Percentiles rank a stretch among this genome's conserved stretches.
These are phyloP conservation scores for Talaromyces sp. DNA, from an alignment of 2,329 filamentous ascomycete species.

Conservation along the genomic window DNA sequence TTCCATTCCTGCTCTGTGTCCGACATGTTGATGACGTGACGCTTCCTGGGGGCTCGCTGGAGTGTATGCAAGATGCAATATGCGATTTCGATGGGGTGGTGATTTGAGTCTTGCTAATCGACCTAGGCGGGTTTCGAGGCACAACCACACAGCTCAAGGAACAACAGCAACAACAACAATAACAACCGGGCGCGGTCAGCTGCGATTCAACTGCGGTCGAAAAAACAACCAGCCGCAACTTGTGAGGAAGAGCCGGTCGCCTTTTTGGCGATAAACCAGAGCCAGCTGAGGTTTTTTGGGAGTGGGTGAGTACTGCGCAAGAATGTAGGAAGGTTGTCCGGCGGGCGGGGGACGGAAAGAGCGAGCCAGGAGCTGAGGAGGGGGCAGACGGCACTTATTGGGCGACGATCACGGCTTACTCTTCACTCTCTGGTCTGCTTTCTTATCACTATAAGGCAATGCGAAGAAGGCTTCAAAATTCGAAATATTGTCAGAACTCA, in stretches of 20 bases:
- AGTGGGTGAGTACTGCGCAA: background rate
- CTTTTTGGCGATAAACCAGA: background rate
- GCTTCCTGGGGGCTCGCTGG: slow-evolving; percentile 10
- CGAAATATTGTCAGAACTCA: background rate
- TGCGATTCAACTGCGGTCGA: background rate
- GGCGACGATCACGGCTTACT: background rate
- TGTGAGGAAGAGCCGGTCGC: background rate
- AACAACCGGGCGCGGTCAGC: background rate
- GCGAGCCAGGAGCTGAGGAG: background rate
- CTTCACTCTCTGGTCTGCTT: background rate
- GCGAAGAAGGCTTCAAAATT: background rate
- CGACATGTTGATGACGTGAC: slow-evolving; percentile 35
- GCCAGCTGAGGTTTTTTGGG: slow-evolving; percentile 4
- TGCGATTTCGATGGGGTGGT: background rate
- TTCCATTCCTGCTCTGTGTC: slow-evolving; percentile 75
- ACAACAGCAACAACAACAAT: background rate
- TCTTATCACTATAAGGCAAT: background rate
- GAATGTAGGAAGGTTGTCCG: background rate
- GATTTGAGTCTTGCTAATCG: background rate
- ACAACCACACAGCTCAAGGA: no score
- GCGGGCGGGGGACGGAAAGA: background rate
- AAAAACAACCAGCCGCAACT: background rate
- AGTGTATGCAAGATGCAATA: slow-evolving; percentile 1
- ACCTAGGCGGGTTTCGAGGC: background rate
- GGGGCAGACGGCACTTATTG: background rate